Evolutionary conservation across 345 rosid species (phyloP), one percentile per base, ranked within the genome.

Genomic region (Bruguiera parviflora): DNA sequence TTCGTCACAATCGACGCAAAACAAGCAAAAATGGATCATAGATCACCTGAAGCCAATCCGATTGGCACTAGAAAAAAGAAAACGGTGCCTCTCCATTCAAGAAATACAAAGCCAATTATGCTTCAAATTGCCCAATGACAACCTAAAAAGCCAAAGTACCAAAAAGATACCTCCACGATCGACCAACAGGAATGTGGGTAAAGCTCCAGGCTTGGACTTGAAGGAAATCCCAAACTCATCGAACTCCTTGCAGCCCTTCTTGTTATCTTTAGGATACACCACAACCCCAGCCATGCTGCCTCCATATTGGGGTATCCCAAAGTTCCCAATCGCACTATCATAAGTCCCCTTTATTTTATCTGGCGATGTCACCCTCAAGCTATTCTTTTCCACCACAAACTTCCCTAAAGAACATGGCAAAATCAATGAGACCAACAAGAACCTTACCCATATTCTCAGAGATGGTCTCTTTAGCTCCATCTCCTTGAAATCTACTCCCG

Each of bases 331-430:
- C 10, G 97, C 99, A 80, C 92, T 88, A 63, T 95, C 96, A 61
- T 89, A 83, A 6, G 81, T 85, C 8, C 96, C 99, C 74, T 85
- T 92, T 11, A 95, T 90, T 73, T 85, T 92, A 51, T 95, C 99
- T 57, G 97, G 99, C 9, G 97, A 95, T 0, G 91, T 86, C 68
- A 95, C 96, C 76, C 79, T 78, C 80, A 95, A 78, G 69, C 92
- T 95, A 75, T 95, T 95, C 86, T 95, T 95, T 86, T 95, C 99
- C 73, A 95, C 99, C 68, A 95, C 97, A 74, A 95, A 95, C 75
- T 92, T 80, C 53, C 82, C 88, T 47, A 69, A 69, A 7, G 69
- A 70, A 32, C 57, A 64, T 28, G 68, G 58, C 0, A 76, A 59
- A 18, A 68, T 58, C 31, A 78, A 46, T 65, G 67, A 74, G 65